These are phyloP conservation scores for Aspergillus viridinutans DNA, from an alignment of 2,329 filamentous ascomycete species.

Conservation along the genomic window DNA sequence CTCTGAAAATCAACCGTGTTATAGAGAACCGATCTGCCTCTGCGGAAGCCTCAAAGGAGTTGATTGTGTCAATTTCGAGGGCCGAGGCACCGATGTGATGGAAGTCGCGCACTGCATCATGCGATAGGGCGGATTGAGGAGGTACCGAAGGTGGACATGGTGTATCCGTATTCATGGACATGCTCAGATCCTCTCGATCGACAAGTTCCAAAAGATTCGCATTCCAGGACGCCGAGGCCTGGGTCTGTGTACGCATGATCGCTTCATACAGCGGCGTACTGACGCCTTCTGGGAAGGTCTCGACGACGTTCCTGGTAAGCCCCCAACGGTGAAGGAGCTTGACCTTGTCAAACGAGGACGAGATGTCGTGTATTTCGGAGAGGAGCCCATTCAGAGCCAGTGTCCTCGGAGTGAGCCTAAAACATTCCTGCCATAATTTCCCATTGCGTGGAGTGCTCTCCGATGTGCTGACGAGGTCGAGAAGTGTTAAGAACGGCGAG, in stretches of 20 bases:
- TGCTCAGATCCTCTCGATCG: conserved; percentile 74
- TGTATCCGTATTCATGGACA: conserved; percentile 54
- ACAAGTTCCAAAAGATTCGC: conserved; percentile 68
- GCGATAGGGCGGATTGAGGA: conserved; percentile 49
- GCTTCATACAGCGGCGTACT: conserved; percentile 75
- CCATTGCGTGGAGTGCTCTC: conserved; percentile 26
- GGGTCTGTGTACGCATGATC: conserved; percentile 77
- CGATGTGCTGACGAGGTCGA: conserved; percentile 43
- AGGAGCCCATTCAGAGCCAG: conserved; percentile 67
- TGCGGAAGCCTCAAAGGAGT: conserved; percentile 70
- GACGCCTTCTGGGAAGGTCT: conserved; percentile 82
- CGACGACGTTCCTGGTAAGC: conserved; percentile 61
- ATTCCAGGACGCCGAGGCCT: conserved; percentile 73
- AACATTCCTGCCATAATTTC: conserved; percentile 35
- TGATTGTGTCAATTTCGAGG: conserved; percentile 46
- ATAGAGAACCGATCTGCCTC: conserved; percentile 80
- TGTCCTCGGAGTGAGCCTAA: conserved; percentile 58
- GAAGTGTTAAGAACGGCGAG: conserved; percentile 47
- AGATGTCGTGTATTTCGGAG: conserved; percentile 47
- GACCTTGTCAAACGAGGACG: conserved; percentile 59
- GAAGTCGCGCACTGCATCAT: conserved; percentile 68
- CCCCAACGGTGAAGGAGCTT: conserved; percentile 69
- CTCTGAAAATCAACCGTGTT: conserved; percentile 81
- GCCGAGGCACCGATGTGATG: conserved; percentile 64
- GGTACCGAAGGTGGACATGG: conserved; percentile 30